Evolutionary conservation across 129 eudicot genomes (phyloP).

Genomic region (Flaveria bidentis): DNA sequence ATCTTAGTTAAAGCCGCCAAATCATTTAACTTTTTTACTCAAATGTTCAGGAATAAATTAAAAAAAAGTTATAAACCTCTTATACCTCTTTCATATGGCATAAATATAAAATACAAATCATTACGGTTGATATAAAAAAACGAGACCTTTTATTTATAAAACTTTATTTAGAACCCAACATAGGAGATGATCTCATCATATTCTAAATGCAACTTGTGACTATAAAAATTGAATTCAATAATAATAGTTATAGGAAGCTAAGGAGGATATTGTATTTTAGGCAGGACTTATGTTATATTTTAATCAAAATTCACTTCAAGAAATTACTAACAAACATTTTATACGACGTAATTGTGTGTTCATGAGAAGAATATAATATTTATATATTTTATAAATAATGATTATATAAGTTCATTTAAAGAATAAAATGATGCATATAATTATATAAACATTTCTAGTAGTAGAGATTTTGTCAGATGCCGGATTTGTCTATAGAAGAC

Average conservation of each 20-base stretch:
- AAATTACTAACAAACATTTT: background rate
- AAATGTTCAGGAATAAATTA: background rate
- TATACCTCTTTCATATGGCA: background rate
- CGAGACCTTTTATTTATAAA: background rate
- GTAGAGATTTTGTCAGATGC: background rate
- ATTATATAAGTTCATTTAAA: too few relatives aligned
- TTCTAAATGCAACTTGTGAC: slow-evolving; percentile 11
- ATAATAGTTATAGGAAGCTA: background rate
- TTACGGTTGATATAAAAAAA: background rate
- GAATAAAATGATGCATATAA: background rate
- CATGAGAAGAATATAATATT: background rate
- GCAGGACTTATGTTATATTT: background rate
- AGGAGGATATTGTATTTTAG: background rate
- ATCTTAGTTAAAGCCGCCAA: too few relatives aligned
- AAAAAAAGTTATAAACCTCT: background rate
- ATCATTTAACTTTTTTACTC: background rate
- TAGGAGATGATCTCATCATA: background rate
- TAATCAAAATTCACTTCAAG: background rate
- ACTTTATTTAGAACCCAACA: background rate
- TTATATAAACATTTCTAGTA: background rate
- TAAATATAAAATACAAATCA: background rate
- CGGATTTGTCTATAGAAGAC: background rate
- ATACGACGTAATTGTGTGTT: background rate
- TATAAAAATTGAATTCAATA: background rate
- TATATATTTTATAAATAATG: too few relatives aligned